Conservation (phyloP, 2,329 filamentous ascomycete species). For the Botryotinia calthae region DNA sequence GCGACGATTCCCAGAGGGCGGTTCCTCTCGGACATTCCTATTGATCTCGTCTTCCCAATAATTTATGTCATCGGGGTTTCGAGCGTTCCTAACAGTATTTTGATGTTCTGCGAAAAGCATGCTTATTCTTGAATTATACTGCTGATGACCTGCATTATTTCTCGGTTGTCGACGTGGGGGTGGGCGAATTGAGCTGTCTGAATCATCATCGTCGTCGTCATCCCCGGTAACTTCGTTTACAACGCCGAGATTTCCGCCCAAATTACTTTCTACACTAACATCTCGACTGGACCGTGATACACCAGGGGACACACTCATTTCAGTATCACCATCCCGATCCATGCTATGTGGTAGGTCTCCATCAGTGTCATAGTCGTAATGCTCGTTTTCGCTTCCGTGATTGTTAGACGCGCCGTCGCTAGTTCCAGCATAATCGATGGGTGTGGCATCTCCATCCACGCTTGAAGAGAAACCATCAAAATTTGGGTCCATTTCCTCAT, state of each 20-base stretch:
- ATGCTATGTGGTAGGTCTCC: constrained; percentile 31
- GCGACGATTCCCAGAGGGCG: constrained; percentile 18
- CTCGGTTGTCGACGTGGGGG: constrained; percentile 28
- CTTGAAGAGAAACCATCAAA: background rate
- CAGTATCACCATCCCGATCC: constrained; percentile 40
- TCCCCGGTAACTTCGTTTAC: constrained; percentile 32
- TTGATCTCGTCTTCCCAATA: constrained; percentile 11
- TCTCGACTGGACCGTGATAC: constrained; percentile 23
- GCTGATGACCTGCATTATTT: constrained; percentile 26
- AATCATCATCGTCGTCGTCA: constrained; percentile 34
- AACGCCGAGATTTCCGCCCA: constrained; percentile 29
- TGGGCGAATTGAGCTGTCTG: constrained; percentile 33
- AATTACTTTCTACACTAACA: constrained; percentile 18
- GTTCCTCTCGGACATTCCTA: constrained; percentile 19
- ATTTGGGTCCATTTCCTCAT: constrained; percentile 13
- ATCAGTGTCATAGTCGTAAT: constrained; percentile 18
- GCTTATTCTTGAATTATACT: constrained; percentile 37
- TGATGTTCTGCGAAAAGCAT: constrained; percentile 38
- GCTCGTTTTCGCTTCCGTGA: constrained; percentile 11
- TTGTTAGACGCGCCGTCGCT: background rate
- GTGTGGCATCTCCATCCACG: constrained; percentile 7
- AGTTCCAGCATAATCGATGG: background rate
- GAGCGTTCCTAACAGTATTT: constrained; percentile 20
- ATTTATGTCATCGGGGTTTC: constrained; percentile 8
- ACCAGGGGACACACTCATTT: constrained; percentile 37